Evolutionary conservation across 208 protist species (phyloP), one percentile per base, ranked within the genome.

Genomic region (Leishmania lainsoni): DNA sequence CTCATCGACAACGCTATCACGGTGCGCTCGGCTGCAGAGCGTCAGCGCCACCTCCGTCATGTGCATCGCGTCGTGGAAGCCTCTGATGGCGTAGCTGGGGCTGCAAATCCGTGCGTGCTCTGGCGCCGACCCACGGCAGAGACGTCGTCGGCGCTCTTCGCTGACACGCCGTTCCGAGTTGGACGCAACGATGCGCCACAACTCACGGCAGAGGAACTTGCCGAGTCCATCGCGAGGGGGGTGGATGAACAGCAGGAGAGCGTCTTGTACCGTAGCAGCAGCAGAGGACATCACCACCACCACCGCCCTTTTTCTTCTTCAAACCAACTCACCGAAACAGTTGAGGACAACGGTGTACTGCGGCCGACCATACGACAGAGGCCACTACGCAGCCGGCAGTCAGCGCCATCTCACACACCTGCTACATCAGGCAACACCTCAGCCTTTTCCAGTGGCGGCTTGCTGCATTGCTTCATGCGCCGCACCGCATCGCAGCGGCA

Each of bases 1-100:
- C 77, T 97, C 1, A 81, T 97, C 10, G 94, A 97, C 83, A 96
- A 97, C 78, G 89, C 88, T 35, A 87, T 97, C 42, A 86, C 85
- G 22, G 75, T 82, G 61, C 82, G 49, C 56, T 80, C 76, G 1
- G 52, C 58, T 9, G 82, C 73, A 10, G 82, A 86, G 73, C 82
- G 82, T 17, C 82, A 82, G 72, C 82, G 82, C 0, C 61, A 83
- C 70, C 59, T 90, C 51, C 65, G 75, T 1, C 68, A 72, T 39
- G 74, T 87, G 32, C 76, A 58, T 26, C 76, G 77, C 32, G 75
- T 70, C 5, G 68, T 82, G 73, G 65, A 68, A 1, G 75, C 69
- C 5, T 66, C 81, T 45, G 81, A 77, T 2, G 74, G 81, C 10
- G 29, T 54, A 8, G 48, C 49, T 0, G 76, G 49, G 12, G 51